Evolutionary conservation across 768 basidiomycete species (phyloP).

Genomic region (Psilocybe sp.): DNA sequence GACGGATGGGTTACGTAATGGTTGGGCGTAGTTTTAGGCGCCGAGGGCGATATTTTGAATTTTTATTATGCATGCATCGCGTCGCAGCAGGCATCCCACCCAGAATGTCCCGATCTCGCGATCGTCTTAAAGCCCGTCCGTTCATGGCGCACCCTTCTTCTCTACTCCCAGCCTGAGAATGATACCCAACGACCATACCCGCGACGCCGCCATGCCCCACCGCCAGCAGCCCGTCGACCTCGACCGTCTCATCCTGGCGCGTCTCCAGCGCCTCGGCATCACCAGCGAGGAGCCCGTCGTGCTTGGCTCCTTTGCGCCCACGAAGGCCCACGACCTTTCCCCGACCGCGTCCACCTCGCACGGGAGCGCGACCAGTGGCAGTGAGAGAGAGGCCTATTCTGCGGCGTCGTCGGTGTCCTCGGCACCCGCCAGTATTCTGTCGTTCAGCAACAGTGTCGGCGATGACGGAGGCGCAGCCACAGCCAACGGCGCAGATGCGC

Average conservation of each 20-base stretch:
- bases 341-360: constrained; percentile 25
- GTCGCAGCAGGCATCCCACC: neutral
- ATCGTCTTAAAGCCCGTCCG: neutral
- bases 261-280: constrained; percentile 1
- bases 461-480: neutral
- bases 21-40: neutral
- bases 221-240: constrained; percentile 13
- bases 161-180: neutral
- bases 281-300: constrained; percentile 2
- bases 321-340: constrained; percentile 24
- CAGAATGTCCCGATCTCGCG: neutral
- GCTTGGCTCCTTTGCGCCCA: constrained; percentile 27
- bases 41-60: neutral
- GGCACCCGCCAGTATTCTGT: too few species aligned
- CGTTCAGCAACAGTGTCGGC: too few species aligned
- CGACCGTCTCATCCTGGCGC: constrained; percentile 4
- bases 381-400: constrained; percentile 19
- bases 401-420: constrained; percentile 8
- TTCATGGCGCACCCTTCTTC: neutral
- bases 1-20: neutral
- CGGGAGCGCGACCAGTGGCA: constrained; percentile 20
- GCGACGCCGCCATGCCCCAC: neutral
- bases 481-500: neutral
- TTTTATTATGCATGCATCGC: neutral
- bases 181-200: neutral